Conservation (phyloP, 192 early-diverging fungal species). For the Coemansia sp. region DNA sequence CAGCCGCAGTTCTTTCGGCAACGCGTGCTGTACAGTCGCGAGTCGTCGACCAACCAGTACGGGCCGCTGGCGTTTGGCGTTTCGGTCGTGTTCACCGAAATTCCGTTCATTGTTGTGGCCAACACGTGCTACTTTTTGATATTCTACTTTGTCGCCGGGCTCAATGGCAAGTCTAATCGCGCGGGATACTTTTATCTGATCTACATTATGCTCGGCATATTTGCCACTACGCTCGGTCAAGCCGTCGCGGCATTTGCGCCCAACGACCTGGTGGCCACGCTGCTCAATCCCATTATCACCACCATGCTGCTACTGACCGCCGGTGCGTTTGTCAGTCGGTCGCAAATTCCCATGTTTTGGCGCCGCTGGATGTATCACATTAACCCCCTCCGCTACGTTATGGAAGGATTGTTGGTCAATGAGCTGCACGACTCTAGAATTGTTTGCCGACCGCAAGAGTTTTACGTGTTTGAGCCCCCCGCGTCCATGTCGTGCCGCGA, state of each 20-base stretch:
- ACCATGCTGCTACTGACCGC: constrained; percentile 61
- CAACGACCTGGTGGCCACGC: constrained; percentile 59
- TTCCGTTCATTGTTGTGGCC: constrained; percentile 60
- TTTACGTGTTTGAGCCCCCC: constrained; percentile 59
- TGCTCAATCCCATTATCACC: constrained; percentile 66
- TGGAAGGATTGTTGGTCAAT: constrained; percentile 64
- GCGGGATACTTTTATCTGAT: constrained; percentile 63
- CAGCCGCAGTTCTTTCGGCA: constrained; percentile 66
- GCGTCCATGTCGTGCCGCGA: constrained; percentile 61
- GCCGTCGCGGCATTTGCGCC: constrained; percentile 58
- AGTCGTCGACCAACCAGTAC: constrained; percentile 64
- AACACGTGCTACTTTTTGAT: constrained; percentile 57
- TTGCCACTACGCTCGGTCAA: constrained; percentile 61
- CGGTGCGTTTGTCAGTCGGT: constrained; percentile 61
- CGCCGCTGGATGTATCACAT: constrained; percentile 65
- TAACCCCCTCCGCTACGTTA: constrained; percentile 60
- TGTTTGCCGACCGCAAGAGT: constrained; percentile 52
- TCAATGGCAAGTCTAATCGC: constrained; percentile 51
- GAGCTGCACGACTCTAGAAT: constrained; percentile 56
- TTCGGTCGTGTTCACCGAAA: constrained; percentile 60
- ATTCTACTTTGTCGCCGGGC: constrained; percentile 65
- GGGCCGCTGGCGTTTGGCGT: constrained; percentile 64
- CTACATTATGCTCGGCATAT: constrained; percentile 56
- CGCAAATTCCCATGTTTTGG: constrained; percentile 63
- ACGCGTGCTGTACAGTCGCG: constrained; percentile 62